These are phyloP conservation scores for Salicornia ramosissima DNA, from an alignment of 148 eudicot genomes.

Conservation along the genomic window DNA sequence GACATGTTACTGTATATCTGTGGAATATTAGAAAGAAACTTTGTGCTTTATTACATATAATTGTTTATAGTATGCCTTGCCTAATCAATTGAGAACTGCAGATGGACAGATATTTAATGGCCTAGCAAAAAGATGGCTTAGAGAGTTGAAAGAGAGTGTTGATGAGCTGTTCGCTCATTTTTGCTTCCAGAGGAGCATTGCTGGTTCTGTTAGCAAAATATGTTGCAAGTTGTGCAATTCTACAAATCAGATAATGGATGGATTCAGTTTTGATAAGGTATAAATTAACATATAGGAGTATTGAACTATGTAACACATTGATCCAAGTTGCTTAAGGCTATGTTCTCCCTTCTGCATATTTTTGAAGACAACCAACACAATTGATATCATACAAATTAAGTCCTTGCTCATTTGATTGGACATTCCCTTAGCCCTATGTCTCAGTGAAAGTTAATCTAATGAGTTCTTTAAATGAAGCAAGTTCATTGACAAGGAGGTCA, in stretches of 20 bases:
- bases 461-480: not conserved
- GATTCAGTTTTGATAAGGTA: conserved; percentile 56
- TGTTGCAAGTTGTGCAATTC: conserved; percentile 52
- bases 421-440: not conserved
- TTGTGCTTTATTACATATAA: not conserved
- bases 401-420: too few relatives aligned
- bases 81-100: conserved; percentile 28
- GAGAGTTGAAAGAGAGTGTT: conserved; percentile 51
- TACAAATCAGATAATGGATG: conserved; percentile 44
- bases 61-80: conserved; percentile 5
- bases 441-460: not conserved
- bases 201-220: conserved; percentile 42
- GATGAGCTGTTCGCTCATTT: conserved; percentile 50
- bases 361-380: not conserved
- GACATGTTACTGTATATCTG: conserved; percentile 3
- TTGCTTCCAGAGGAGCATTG: conserved; percentile 44
- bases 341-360: not conserved
- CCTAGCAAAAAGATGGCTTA: conserved; percentile 65
- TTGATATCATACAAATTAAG: not conserved
- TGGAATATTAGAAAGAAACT: not conserved
- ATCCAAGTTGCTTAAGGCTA: not conserved
- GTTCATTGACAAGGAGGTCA: not conserved
- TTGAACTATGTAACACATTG: not conserved
- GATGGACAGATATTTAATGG: conserved; percentile 44
- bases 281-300: not conserved